Base-by-base conservation (phyloP, 768 basidiomycete genomes). In the Phylloporus scabripes region DNA sequence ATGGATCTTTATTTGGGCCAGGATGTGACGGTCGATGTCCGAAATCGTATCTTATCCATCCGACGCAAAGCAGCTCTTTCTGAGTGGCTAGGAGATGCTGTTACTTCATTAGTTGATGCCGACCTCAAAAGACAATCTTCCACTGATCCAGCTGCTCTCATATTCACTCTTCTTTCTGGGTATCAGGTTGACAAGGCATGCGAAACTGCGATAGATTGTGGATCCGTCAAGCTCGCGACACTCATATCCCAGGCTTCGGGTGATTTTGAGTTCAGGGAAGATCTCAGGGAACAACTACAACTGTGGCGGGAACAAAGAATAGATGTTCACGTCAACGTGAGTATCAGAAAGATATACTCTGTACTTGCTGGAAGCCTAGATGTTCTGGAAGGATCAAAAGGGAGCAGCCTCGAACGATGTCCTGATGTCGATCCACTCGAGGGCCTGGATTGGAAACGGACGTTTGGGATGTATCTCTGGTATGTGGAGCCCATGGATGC, bases 391-490 rank as follows among this genome's bases (percentile, higher is more conserved):
- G 81, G 77, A 26, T 76, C 73, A 43, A 74, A 69, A 52, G 77
- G 78, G 3, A 72, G 72, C 23, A 80, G 78, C 15, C 57, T 76
- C 20, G 73, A 75, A 54, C 78, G 77, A 40, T 75, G 74, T 60
- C 63, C 72, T 11, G 82, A 85, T 48, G 61, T 90, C 23, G 71
- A 80, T 48, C 72, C 96, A 5, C 73, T 81, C 15, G 72, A 82
- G 45, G 87, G 81, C 0, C 67, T 97, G 46, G 94, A 96, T 63
- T 99, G 96, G 96, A 94, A 92, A 65, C 81, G 92, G 17, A 84
- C 85, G 1, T 89, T 98, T 62, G 96, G 91, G 2, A 70, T 97
- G 38, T 84, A 85, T 52, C 70, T 98, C 28, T 99, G 96, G 96
- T 97, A 84, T 64, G 82, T 82, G 1, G 76, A 83, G 37, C 75